These are phyloP conservation scores for Suillus alpinus DNA, from an alignment of 768 basidiomycete species.

Conservation along the genomic window DNA sequence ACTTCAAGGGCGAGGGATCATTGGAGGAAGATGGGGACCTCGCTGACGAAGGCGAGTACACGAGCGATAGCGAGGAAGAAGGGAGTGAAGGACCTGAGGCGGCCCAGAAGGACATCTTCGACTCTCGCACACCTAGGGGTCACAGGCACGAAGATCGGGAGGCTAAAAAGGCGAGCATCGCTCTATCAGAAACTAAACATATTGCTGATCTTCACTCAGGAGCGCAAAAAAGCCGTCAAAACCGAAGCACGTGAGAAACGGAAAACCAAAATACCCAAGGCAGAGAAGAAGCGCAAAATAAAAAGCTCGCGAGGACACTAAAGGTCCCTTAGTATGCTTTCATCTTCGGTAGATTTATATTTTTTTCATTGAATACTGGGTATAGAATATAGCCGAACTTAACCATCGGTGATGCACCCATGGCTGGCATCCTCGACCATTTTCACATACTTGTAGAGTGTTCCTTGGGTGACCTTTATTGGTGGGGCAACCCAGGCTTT, in stretches of 20 bases:
- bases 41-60: conserved; percentile 24
- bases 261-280: conserved; percentile 92
- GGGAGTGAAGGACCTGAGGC: conserved; percentile 31
- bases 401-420: conserved; percentile 90
- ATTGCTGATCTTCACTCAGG: conserved; percentile 43
- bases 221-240: conserved; percentile 88
- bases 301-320: conserved; percentile 41
- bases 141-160: conserved; percentile 93
- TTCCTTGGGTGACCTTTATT: conserved; percentile 78
- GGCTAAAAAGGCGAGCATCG: conserved; percentile 70
- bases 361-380: background rate
- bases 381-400: conserved; percentile 18
- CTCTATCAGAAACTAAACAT: conserved; percentile 7
- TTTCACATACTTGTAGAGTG: conserved; percentile 87
- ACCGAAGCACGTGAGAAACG: conserved; percentile 84
- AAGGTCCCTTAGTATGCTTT: conserved; percentile 11
- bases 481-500: conserved; percentile 80
- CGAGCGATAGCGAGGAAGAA: conserved; percentile 33
- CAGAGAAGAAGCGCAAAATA: conserved; percentile 86
- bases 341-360: conserved; percentile 6
- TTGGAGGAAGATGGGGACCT: conserved; percentile 18
- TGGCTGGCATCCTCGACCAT: conserved; percentile 86
- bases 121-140: conserved; percentile 63
- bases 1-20: conserved; percentile 17
- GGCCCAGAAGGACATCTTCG: conserved; percentile 30